Base-by-base conservation (phyloP, 257 asterid species). In the Nicotiana knightiana region DNA sequence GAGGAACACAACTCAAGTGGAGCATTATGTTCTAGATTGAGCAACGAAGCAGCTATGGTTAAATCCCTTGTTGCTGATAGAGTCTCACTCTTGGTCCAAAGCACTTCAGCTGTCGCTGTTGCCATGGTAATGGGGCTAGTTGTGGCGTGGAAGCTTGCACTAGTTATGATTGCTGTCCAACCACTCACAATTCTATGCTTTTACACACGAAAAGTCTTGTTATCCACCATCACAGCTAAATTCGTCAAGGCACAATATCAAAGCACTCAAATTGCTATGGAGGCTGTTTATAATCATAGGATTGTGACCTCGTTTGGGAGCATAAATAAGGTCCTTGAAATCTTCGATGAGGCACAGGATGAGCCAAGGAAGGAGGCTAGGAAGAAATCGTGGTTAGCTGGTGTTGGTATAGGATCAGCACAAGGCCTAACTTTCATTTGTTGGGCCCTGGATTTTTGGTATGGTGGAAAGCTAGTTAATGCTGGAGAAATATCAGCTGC, bases 401-500 rank as follows among this genome's bases (percentile, higher is more conserved):
- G 97, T 32, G 81, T 90, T 1, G 98, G 97, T 7, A 94, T 94
- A 13, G 98, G 97, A n/a, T 94, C 97, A 30, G 98, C 98, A 64
- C 98, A 94, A 24, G 97, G 98, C n/a, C 84, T 94, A 24, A 91
- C 93, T 6, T 93, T 93, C 81, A 93, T 94, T 37, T 88, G 97
- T 80, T 93, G 97, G 98, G 98, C 98, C 15, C 85, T 94, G 58
- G 98, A 94, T 53, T 93, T 94, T 26, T 94, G 98, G 98, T 93
- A 90, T 77, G 98, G 98, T 18, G 98, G 98, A 9, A 93, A 67
- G 59, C 28, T 94, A 12, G 94, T 94, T 0, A 81, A 85, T 77
- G 82, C 85, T 37, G 97, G 97, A 63, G 90, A 91, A 61, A 91
- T 94, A 57, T 93, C 97, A 4, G 87, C 98, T 1, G 97, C 92